These are phyloP conservation scores for Breviolum minutum DNA, from an alignment of 73 alveolate genomes.

Conservation along the genomic window DNA sequence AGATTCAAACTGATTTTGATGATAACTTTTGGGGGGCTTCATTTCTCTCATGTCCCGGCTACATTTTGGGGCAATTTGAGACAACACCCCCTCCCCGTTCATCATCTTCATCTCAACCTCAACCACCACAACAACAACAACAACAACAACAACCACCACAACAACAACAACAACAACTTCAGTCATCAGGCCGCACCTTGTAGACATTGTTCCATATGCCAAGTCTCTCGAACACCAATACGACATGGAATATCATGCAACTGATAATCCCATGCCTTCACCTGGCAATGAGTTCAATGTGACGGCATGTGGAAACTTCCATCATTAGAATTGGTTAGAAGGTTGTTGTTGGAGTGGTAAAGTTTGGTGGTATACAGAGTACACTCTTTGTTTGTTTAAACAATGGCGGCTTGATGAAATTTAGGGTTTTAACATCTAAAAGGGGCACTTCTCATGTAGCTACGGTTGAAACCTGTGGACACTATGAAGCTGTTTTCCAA, in stretches of 20 bases:
- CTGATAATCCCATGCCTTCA: constrained; percentile 86
- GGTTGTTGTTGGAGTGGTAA: too few species aligned
- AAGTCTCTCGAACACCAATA: constrained; percentile 62
- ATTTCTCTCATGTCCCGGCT: too few species aligned
- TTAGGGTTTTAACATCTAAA: too few species aligned
- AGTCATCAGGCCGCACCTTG: background rate
- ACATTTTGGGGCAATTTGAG: background rate
- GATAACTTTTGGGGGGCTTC: too few species aligned
- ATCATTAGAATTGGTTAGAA: too few species aligned
- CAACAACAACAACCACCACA: background rate
- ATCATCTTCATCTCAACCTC: background rate
- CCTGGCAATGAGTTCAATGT: too few species aligned
- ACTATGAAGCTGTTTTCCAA: too few species aligned
- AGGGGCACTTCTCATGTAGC: too few species aligned
- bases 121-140: background rate
- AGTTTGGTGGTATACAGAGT: background rate
- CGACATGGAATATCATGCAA: constrained; percentile 63
- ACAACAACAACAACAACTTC: background rate
- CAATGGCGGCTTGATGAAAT: too few species aligned
- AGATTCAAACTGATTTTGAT: background rate
- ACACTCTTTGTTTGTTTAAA: background rate
- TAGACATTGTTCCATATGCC: constrained; percentile 53
- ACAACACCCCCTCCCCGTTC: too few species aligned
- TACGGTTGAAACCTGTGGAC: too few species aligned
- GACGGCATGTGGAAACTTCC: background rate